Evolutionary conservation across 176 grass and related monocot species (phyloP), one percentile per base, ranked within the genome.

Genomic region (Oryza officinalis): DNA sequence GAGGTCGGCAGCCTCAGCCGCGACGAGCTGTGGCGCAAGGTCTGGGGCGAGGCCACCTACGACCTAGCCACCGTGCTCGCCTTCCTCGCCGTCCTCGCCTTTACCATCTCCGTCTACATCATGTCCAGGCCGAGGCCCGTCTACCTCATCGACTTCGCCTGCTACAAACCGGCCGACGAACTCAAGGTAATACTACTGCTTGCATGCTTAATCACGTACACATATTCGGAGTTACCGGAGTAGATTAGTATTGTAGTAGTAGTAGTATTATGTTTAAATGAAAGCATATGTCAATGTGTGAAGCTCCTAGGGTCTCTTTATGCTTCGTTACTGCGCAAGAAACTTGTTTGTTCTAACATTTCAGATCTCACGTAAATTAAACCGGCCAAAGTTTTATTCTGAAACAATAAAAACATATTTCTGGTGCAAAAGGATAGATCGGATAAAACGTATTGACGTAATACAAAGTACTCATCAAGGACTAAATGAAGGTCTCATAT

Each of bases 101-200:
- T 98, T 84, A 96, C 96, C 81, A 71, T 90, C 83, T 95, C 93
- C 20, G 91, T 98, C 60, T 96, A 98, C 81, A 86, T 98, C 91
- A 96, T 94, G 72, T 98, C 93, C 23, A 87, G 86, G 77, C 96
- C 96, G 0, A 85, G 96, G 71, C 91, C 96, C 54, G 87, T 98
- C 65, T 98, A 96, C 83, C 96, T 98, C 83, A 88, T 98, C 64
- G 96, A 98, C 88, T 96, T 98, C 65, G 93, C 93, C 1, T 96
- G 93, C n/a, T 96, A 93, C 84, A 94, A 90, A 52, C 96, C 96
- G 11, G 81, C 91, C 27, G 96, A 96, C 74, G 96, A 98, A 25
- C 88, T 93, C 60, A 98, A 98, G 96, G 96, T 98, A 88, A 43
- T 3, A 17, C 13, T 25, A 50, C 2, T 32, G 60, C 35, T 47